These are phyloP conservation scores for Lentinula raphanica DNA, from an alignment of 768 basidiomycete species.

Conservation along the genomic window DNA sequence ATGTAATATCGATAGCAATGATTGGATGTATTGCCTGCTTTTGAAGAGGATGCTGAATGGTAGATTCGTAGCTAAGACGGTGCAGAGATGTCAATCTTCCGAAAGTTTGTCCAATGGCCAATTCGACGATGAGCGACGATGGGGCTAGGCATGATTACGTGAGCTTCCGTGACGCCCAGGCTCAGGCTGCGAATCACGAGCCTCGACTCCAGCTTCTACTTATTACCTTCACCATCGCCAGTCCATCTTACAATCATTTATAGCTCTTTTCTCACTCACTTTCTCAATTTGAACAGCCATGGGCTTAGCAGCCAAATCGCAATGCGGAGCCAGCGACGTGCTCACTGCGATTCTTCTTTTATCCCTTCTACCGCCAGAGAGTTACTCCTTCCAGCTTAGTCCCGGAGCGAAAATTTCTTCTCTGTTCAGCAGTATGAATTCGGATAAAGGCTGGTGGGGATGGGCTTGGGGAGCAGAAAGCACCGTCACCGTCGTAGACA, in stretches of 20 bases:
- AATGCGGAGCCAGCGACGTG: background rate
- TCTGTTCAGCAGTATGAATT: slow-evolving; percentile 29
- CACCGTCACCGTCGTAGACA: slow-evolving; percentile 73
- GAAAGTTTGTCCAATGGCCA: no score
- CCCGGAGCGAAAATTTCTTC: slow-evolving; percentile 4
- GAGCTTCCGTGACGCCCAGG: background rate
- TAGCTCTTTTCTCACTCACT: background rate
- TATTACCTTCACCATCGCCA: background rate
- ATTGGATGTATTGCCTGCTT: no score
- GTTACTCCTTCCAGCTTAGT: background rate
- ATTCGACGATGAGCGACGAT: no score
- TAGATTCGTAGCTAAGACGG: no score
- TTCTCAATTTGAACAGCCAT: background rate
- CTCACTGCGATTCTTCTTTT: background rate
- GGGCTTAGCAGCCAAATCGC: background rate
- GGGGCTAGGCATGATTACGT: background rate
- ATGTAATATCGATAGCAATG: no score
- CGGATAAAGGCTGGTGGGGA: slow-evolving; percentile 56
- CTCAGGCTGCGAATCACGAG: background rate
- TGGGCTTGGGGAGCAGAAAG: slow-evolving; percentile 70
- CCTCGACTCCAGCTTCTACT: background rate
- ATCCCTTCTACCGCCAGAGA: background rate
- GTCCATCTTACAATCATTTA: background rate
- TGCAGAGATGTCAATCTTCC: no score
- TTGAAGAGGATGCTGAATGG: no score